phyloP scores from a whole-genome alignment of 129 eudicot species.

The Pulicaria dysenterica region DNA sequence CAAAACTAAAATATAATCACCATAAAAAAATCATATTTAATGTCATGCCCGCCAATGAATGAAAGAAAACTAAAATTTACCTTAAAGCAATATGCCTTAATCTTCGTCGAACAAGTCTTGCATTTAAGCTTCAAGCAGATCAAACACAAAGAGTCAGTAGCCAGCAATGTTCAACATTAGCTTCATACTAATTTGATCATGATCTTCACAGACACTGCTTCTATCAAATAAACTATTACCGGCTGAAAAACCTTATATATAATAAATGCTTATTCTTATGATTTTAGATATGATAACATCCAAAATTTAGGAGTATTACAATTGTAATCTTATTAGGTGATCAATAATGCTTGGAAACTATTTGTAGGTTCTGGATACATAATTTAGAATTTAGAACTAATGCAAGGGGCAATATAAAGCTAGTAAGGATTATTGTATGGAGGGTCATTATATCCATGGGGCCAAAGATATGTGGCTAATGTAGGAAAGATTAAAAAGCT shows the following conservation, averaged over 20 bases:
- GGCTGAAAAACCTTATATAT: constrained; percentile 1
- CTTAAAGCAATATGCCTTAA: constrained; percentile 86
- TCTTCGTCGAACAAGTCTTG: constrained; percentile 91
- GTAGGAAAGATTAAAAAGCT: no score
- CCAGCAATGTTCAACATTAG: constrained; percentile 12
- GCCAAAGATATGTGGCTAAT: no score
- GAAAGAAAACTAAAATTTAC: constrained; percentile 39
- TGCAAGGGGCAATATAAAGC: not conserved
- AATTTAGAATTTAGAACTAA: not conserved
- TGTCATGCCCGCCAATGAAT: not conserved
- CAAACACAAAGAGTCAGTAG: constrained; percentile 22
- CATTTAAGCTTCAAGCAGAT: constrained; percentile 69
- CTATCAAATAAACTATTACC: not conserved
- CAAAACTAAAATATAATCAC: not conserved
- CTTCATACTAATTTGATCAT: constrained; percentile 13
- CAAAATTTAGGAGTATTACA: not conserved
- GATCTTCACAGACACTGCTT: not conserved
- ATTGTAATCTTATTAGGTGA: not conserved
- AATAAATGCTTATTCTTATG: not conserved
- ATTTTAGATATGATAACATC: not conserved
- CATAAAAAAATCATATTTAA: not conserved
- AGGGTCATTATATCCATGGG: no score
- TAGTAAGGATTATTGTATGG: not conserved
- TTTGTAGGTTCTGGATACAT: not conserved
- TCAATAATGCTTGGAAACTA: not conserved